Percentiles rank a stretch among this genome's conserved stretches.
Conservation (phyloP, 2,329 filamentous ascomycete genomes). For the Beauveria bassiana region DNA sequence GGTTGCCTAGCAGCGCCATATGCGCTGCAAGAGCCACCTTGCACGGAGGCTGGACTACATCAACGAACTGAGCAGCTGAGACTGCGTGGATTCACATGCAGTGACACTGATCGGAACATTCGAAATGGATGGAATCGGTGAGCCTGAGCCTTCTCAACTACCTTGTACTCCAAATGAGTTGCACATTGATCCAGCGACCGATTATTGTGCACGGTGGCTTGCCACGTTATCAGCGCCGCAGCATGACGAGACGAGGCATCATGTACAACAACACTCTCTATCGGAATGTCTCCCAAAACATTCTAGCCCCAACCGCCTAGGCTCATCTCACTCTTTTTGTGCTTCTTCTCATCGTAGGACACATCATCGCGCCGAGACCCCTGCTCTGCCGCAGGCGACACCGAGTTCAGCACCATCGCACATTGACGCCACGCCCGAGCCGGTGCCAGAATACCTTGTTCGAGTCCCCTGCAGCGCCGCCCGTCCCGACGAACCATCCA, state of each 20-base stretch:
- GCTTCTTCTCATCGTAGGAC: neutral
- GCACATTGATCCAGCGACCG: neutral
- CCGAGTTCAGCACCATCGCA: neutral
- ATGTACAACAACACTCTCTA: neutral
- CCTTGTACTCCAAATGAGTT: neutral
- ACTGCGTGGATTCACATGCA: neutral
- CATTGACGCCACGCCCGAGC: neutral
- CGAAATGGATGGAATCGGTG: neutral
- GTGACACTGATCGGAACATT: neutral
- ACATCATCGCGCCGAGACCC: neutral
- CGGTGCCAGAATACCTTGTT: neutral
- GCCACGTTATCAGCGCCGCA: neutral
- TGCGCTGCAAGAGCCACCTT: conserved; percentile 1
- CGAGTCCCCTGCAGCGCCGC: neutral
- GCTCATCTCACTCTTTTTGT: neutral
- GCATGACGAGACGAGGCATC: neutral
- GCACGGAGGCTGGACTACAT: neutral
- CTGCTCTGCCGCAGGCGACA: neutral
- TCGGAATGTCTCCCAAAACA: neutral
- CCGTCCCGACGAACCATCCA: neutral
- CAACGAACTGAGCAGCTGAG: neutral
- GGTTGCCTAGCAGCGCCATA: neutral
- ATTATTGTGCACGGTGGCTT: conserved; percentile 5
- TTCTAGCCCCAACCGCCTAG: neutral
- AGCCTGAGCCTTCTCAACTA: neutral